These are phyloP conservation scores for Exsudoporus frostii DNA, from an alignment of 768 basidiomycete species.

Conservation along the genomic window DNA sequence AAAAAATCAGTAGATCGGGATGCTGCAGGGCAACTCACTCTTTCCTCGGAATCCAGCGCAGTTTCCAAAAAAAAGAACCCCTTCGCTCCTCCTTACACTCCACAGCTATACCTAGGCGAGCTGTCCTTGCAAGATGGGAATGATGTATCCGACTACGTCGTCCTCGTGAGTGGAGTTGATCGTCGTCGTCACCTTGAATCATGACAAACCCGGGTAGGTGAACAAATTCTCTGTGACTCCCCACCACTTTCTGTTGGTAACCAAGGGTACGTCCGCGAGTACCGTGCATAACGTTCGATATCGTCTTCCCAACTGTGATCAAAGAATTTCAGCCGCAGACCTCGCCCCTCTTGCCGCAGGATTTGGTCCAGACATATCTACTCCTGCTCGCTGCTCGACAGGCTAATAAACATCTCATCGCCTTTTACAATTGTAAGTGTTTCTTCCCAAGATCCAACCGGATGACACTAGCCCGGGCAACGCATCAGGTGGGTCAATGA, in stretches of 20 bases:
- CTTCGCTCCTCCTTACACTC: constrained; percentile 83
- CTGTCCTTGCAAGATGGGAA: constrained; percentile 49
- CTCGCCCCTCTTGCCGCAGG: constrained; percentile 73
- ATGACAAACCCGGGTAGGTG: constrained; percentile 44
- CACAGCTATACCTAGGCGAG: constrained; percentile 73
- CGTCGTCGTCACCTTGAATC: not conserved
- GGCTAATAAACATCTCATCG: constrained; percentile 59
- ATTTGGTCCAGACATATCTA: constrained; percentile 75
- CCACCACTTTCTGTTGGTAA: constrained; percentile 82
- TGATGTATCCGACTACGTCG: constrained; percentile 56
- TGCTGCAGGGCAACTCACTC: constrained; percentile 36
- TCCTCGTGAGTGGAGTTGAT: constrained; percentile 53
- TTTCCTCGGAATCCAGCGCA: constrained; percentile 20
- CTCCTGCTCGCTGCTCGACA: constrained; percentile 67
- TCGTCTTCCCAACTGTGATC: not conserved
- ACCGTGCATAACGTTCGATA: not conserved
- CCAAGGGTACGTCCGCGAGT: constrained; percentile 58
- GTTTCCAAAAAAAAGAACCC: constrained; percentile 52
- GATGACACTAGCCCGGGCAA: not conserved
- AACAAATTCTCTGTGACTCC: constrained; percentile 87
- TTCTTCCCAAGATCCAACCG: not conserved
- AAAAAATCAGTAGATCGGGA: constrained; percentile 63
- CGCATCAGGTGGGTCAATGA: constrained; percentile 61
- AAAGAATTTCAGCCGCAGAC: constrained; percentile 75
- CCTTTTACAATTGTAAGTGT: constrained; percentile 85